phyloP scores from a whole-genome alignment of 805 yeast genomes.

The Candida pini region DNA sequence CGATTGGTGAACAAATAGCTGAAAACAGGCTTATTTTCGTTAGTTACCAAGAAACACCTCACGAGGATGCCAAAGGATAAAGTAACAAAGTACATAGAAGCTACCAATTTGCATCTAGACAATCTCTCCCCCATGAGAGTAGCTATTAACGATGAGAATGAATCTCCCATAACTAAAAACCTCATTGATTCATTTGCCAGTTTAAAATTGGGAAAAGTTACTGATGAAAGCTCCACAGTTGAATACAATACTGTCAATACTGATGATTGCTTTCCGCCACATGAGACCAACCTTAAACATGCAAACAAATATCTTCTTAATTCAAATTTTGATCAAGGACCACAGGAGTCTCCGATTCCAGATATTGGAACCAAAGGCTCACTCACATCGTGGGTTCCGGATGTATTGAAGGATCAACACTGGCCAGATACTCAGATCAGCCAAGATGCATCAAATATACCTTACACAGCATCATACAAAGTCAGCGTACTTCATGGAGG shows the following conservation, averaged over 20 bases:
- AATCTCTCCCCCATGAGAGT: neutral
- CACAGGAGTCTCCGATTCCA: constrained; percentile 10
- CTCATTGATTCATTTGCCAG: constrained; percentile 3
- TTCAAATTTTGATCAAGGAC: constrained; percentile 12
- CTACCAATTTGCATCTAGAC: constrained; percentile 3
- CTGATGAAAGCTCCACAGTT: neutral
- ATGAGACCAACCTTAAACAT: constrained; percentile 1
- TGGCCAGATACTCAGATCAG: constrained; percentile 20
- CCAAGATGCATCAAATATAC: neutral
- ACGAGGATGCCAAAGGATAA: neutral
- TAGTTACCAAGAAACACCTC: neutral
- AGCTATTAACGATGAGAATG: constrained; percentile 7
- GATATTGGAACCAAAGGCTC: neutral
- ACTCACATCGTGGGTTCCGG: constrained; percentile 21
- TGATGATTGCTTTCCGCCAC: constrained; percentile 15
- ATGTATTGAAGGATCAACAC: constrained; percentile 17
- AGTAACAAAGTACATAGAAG: constrained; percentile 1
- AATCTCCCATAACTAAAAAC: constrained; percentile 5
- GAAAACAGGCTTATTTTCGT: no score
- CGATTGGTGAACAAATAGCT: no score
- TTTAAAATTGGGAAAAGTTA: constrained; percentile 1
- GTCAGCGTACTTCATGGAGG: no score
- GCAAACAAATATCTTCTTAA: constrained; percentile 14
- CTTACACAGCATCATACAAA: neutral
- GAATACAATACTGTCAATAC: constrained; percentile 17